Evolutionary conservation across 2,329 filamentous ascomycete genomes (phyloP).

Genomic region (Gyromitra esculenta): DNA sequence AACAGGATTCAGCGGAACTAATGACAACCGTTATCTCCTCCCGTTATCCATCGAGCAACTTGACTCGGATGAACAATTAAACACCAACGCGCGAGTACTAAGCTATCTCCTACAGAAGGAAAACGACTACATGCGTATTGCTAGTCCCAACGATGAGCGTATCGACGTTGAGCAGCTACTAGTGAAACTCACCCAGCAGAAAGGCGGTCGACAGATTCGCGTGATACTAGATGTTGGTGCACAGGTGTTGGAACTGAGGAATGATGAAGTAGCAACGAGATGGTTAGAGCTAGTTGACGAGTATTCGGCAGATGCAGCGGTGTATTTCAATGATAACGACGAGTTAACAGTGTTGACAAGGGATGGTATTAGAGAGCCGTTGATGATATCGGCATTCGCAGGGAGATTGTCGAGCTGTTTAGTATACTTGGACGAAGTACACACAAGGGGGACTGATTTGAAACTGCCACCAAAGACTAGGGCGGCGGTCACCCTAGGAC

Average conservation of each 20-base stretch:
- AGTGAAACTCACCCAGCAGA: slow-evolving; percentile 59
- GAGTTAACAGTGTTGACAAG: slow-evolving; percentile 67
- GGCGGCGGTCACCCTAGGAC: slow-evolving; percentile 74
- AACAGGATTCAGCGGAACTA: slow-evolving; percentile 76
- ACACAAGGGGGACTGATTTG: slow-evolving; percentile 76
- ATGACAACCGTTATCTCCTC: slow-evolving; percentile 65
- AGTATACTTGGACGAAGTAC: slow-evolving; percentile 75
- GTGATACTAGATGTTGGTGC: slow-evolving; percentile 78
- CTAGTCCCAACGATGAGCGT: slow-evolving; percentile 56
- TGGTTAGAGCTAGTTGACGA: slow-evolving; percentile 64
- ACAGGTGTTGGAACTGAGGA: slow-evolving; percentile 71
- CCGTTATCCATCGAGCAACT: slow-evolving; percentile 35
- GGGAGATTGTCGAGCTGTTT: slow-evolving; percentile 69
- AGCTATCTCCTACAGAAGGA: slow-evolving; percentile 67
- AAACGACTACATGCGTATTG: slow-evolving; percentile 60
- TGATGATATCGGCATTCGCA: slow-evolving; percentile 70
- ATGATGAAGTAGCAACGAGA: slow-evolving; percentile 65
- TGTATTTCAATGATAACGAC: slow-evolving; percentile 70
- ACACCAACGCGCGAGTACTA: slow-evolving; percentile 63
- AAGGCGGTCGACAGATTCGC: slow-evolving; percentile 61
- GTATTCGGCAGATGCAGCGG: slow-evolving; percentile 61
- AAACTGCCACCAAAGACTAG: slow-evolving; percentile 69
- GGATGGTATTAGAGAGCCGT: slow-evolving; percentile 62
- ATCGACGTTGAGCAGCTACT: slow-evolving; percentile 63
- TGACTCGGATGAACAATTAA: slow-evolving; percentile 20